These are phyloP conservation scores for Lactarius hatsudake DNA, from an alignment of 768 basidiomycete species.

Conservation along the genomic window DNA sequence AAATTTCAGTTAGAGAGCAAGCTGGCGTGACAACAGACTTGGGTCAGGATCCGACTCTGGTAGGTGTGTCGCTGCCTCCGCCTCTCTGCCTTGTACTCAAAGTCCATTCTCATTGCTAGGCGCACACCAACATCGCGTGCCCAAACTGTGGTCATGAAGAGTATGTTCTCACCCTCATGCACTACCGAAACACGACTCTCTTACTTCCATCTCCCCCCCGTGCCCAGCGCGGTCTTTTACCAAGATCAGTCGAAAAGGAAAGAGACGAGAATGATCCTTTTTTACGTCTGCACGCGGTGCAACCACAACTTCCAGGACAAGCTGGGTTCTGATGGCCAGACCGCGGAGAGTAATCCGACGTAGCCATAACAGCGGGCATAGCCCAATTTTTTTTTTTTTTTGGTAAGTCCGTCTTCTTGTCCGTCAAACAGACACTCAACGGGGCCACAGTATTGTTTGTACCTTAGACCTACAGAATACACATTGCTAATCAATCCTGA, in stretches of 20 bases:
- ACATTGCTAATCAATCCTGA: not conserved
- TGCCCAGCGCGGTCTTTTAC: constrained; percentile 79
- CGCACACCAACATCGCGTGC: constrained; percentile 81
- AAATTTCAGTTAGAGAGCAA: constrained; percentile 65
- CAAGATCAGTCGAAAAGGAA: constrained; percentile 98
- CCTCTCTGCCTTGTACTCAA: not conserved
- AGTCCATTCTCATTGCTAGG: constrained; percentile 42
- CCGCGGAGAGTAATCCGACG: constrained; percentile 30
- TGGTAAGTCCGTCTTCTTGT: not conserved
- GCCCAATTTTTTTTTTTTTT: not conserved
- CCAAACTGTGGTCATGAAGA: constrained; percentile 80
- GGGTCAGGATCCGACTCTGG: constrained; percentile 86
- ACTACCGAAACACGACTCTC: not conserved
- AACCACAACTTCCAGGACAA: constrained; percentile 70
- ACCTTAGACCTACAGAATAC: constrained; percentile 3
- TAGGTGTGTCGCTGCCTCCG: constrained; percentile 34
- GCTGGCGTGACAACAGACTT: constrained; percentile 88
- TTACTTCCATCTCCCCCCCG: not conserved
- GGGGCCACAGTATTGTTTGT: not conserved
- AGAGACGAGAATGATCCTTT: constrained; percentile 92
- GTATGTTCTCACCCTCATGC: constrained; percentile 44
- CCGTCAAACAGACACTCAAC: not conserved
- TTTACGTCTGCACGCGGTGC: constrained; percentile 86
- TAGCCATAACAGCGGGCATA: not conserved
- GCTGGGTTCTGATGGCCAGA: constrained; percentile 45